Conservation (phyloP, 306 rosid species). For the Prinsepia uniflora region DNA sequence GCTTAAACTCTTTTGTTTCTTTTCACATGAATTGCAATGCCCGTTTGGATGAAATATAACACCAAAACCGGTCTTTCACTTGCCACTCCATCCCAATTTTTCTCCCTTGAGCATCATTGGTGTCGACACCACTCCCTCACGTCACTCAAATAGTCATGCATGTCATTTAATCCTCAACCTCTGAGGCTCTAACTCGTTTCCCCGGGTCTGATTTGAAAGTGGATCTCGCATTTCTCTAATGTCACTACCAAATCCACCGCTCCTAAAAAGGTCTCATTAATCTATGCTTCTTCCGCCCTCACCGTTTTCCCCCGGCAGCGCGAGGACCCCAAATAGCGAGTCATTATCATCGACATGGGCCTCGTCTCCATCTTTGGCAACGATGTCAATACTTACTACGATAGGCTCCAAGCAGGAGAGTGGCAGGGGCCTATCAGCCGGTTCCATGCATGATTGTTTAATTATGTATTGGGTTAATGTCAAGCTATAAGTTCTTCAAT, state of each 20-base stretch:
- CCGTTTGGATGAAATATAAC: neutral
- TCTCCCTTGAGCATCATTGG: conserved; percentile 20
- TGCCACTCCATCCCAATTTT: neutral
- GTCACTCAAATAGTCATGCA: conserved; percentile 43
- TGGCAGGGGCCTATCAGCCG: conserved; percentile 66
- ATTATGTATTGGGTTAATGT: no score
- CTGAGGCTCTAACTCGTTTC: conserved; percentile 57
- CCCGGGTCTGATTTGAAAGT: conserved; percentile 41
- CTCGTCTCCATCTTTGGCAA: conserved; percentile 90
- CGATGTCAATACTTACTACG: conserved; percentile 68
- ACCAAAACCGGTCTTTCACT: neutral
- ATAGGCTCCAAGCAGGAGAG: conserved; percentile 84
- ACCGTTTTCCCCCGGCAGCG: conserved; percentile 58
- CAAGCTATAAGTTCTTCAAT: no score
- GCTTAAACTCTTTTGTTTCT: no score
- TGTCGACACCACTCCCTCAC: conserved; percentile 23
- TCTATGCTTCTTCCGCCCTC: conserved; percentile 42
- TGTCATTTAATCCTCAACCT: conserved; percentile 42
- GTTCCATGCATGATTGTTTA: conserved; percentile 49
- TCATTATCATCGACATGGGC: conserved; percentile 86
- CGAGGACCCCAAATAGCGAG: conserved; percentile 88
- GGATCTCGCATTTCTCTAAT: conserved; percentile 15
- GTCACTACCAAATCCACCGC: conserved; percentile 11
- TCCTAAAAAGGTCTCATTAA: conserved; percentile 28
- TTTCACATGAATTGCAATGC: no score